phyloP scores from a whole-genome alignment of 2,329 filamentous ascomycete species.

The Aspergillus hiratsukae region DNA sequence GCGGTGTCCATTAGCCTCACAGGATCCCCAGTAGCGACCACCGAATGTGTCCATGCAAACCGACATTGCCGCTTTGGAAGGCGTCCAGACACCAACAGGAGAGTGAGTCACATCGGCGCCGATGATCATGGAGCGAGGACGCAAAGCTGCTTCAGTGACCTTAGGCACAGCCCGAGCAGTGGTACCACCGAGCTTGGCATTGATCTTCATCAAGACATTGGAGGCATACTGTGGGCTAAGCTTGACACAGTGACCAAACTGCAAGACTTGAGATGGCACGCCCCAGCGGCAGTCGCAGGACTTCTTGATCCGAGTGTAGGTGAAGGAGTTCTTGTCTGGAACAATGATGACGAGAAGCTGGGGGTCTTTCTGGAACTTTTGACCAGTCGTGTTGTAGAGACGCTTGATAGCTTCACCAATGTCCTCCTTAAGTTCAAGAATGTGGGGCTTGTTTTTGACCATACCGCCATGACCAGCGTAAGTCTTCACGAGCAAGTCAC shows the following conservation, averaged over 20 bases:
- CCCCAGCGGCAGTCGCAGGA: conserved; percentile 79
- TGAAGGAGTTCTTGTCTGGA: conserved; percentile 62
- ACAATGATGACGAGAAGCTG: conserved; percentile 80
- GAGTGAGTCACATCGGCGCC: conserved; percentile 89
- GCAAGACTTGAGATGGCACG: conserved; percentile 79
- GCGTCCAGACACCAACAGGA: conserved; percentile 59
- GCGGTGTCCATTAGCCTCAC: conserved; percentile 77
- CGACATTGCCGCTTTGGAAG: conserved; percentile 84
- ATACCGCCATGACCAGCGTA: conserved; percentile 60
- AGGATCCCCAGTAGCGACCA: conserved; percentile 71
- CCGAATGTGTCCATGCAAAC: conserved; percentile 69
- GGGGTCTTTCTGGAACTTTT: conserved; percentile 53
- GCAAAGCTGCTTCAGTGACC: conserved; percentile 35
- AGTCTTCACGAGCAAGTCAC: conserved; percentile 57
- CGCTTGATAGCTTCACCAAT: conserved; percentile 53
- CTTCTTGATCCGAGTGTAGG: conserved; percentile 86
- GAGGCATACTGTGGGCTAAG: conserved; percentile 79
- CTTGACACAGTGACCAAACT: conserved; percentile 63
- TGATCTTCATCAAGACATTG: conserved; percentile 95
- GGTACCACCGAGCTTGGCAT: conserved; percentile 85
- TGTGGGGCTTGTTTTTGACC: conserved; percentile 44
- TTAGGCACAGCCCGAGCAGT: conserved; percentile 55
- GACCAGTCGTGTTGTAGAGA: conserved; percentile 54
- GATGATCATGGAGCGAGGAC: conserved; percentile 67
- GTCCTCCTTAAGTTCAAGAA: conserved; percentile 41